Percentiles rank a stretch among this genome's conserved stretches.
Conservation (phyloP, 306 rosid genomes). For the Sesbania bispinosa region DNA sequence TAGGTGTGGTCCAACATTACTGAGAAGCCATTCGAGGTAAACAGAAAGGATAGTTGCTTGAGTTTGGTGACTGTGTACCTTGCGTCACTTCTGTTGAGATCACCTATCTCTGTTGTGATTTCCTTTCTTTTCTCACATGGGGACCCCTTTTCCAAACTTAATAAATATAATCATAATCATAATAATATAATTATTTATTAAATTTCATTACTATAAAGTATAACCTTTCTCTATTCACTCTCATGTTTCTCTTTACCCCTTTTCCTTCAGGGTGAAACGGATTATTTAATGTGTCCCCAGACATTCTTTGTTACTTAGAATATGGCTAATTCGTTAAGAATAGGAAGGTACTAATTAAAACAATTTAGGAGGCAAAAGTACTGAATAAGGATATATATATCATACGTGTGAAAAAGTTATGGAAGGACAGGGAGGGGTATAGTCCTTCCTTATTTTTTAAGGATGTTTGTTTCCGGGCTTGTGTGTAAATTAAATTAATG, state of each 20-base stretch:
- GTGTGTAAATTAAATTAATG: neutral
- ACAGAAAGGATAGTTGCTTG: conserved; percentile 48
- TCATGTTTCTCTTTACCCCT: neutral
- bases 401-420: conserved; percentile 6
- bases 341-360: conserved; percentile 25
- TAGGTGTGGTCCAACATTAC: conserved; percentile 69
- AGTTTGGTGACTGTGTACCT: conserved; percentile 47
- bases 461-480: conserved; percentile 1
- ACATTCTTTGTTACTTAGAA: conserved; percentile 33
- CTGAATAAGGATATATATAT: neutral
- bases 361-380: neutral
- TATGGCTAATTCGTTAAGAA: conserved; percentile 26
- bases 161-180: too few species aligned
- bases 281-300: conserved; percentile 28
- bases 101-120: conserved; percentile 40
- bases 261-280: neutral
- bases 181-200: neutral
- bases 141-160: conserved; percentile 31
- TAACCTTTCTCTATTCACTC: neutral
- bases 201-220: neutral
- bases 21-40: conserved; percentile 56
- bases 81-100: conserved; percentile 47
- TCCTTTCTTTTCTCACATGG: conserved; percentile 39
- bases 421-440: conserved; percentile 25
- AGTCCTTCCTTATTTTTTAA: conserved; percentile 23